Conservation (phyloP, 306 rosid genomes). For the Vigna reflexopilosa region DNA sequence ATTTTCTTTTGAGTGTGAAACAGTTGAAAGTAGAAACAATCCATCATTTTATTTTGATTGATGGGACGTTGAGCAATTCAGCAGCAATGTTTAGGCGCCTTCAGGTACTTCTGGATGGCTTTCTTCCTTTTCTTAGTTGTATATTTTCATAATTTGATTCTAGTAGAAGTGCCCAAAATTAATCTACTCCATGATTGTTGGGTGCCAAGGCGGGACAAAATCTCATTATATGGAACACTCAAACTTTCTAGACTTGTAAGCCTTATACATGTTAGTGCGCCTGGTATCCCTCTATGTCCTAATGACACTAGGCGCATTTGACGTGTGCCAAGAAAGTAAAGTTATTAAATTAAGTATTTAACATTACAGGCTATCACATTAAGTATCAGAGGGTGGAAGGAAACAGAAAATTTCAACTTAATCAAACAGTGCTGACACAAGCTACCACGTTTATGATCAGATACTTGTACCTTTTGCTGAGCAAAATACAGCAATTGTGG, state of each 20-base stretch:
- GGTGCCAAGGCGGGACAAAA: conserved; percentile 2
- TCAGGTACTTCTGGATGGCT: conserved; percentile 61
- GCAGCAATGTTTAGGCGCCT: conserved; percentile 94
- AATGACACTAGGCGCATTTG: not conserved
- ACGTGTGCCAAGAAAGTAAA: conserved; percentile 4
- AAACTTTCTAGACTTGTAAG: not conserved
- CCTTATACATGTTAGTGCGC: not conserved
- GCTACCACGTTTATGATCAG: not conserved
- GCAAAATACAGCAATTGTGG: not conserved
- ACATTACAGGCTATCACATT: too few relatives aligned
- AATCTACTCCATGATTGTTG: conserved; percentile 9
- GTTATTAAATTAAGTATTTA: not conserved
- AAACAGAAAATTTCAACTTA: not conserved
- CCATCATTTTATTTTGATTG: conserved; percentile 87
- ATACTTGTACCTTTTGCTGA: conserved; percentile 8
- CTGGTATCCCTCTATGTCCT: not conserved
- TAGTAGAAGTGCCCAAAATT: conserved; percentile 15
- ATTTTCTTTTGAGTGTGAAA: conserved; percentile 52
- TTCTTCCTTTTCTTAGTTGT: conserved; percentile 38
- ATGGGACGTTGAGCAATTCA: conserved; percentile 99
- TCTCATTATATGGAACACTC: not conserved
- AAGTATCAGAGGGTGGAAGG: not conserved
- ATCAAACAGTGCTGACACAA: not conserved
- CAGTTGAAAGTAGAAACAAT: conserved; percentile 65
- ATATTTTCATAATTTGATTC: conserved; percentile 20